phyloP scores from a whole-genome alignment of 257 asterid species.

The Solanum pennellii region DNA sequence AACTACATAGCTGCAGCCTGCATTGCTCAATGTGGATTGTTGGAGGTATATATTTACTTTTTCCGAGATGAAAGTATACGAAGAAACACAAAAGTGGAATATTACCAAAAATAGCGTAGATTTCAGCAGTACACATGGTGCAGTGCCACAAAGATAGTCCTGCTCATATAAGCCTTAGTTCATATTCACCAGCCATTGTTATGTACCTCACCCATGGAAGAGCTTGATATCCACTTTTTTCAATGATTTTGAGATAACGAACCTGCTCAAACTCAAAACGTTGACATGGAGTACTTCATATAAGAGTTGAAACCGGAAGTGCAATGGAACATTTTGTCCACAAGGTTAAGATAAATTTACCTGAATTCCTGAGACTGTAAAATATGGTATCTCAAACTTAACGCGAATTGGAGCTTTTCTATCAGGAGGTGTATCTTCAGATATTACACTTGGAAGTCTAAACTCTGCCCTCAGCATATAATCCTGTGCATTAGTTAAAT shows the following conservation, averaged over 20 bases:
- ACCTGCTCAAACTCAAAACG: slow-evolving; percentile 23
- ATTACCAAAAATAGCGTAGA: background rate
- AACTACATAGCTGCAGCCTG: background rate
- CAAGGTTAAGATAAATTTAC: slow-evolving; percentile 13
- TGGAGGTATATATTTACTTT: background rate
- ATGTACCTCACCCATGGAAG: slow-evolving; percentile 92
- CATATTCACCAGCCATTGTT: slow-evolving; percentile 91
- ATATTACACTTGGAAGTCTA: slow-evolving; percentile 81
- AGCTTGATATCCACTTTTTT: slow-evolving; percentile 84
- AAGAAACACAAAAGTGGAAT: background rate
- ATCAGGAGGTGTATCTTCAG: slow-evolving; percentile 79
- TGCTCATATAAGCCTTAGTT: slow-evolving; percentile 46
- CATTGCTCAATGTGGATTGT: background rate
- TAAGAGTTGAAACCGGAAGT: background rate
- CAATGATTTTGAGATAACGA: slow-evolving; percentile 79
- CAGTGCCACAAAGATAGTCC: background rate
- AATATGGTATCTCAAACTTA: slow-evolving; percentile 97
- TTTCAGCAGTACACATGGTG: background rate
- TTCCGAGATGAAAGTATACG: background rate
- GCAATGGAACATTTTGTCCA: background rate
- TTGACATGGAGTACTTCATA: background rate
- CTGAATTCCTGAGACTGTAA: slow-evolving; percentile 99
- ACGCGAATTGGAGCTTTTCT: slow-evolving; percentile 96
- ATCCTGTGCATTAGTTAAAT: slow-evolving; percentile 36
- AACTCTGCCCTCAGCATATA: slow-evolving; percentile 97